Conservation (phyloP, 1,284 basidiomycete genomes). For the Ganoderma multipileum region DNA sequence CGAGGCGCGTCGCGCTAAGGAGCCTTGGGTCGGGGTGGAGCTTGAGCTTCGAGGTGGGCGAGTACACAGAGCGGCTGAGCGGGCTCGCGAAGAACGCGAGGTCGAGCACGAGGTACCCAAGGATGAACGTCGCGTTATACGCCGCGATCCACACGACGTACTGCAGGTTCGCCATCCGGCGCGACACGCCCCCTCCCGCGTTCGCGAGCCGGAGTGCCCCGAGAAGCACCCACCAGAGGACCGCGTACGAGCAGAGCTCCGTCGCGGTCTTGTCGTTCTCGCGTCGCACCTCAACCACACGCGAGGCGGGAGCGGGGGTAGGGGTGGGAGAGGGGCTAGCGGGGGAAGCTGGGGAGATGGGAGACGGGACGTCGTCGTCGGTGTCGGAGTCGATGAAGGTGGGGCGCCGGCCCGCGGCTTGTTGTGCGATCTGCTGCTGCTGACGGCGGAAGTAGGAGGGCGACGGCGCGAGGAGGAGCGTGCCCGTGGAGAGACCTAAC, state of each 20-base stretch:
- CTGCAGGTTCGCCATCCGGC: conserved; percentile 84
- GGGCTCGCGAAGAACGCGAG: conserved; percentile 66
- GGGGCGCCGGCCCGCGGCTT: conserved; percentile 21
- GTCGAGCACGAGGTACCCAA: conserved; percentile 84
- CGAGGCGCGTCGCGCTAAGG: conserved; percentile 23
- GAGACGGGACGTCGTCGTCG: conserved; percentile 26
- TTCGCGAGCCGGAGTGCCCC: conserved; percentile 48
- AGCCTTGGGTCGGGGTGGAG: conserved; percentile 37
- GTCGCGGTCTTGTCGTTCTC: conserved; percentile 76
- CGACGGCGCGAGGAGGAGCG: conserved; percentile 79
- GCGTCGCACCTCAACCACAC: conserved; percentile 39
- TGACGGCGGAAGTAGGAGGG: conserved; percentile 71
- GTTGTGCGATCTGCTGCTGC: conserved; percentile 29
- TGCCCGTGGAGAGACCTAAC: conserved; percentile 84
- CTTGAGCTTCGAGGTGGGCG: conserved; percentile 49
- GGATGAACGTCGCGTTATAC: conserved; percentile 88
- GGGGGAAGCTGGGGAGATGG: conserved; percentile 1
- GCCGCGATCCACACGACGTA: conserved; percentile 93
- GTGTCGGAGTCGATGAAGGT: conserved; percentile 33
- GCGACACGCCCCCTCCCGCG: conserved; percentile 66
- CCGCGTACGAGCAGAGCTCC: conserved; percentile 79
- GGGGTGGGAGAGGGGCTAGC: conserved; percentile 1
- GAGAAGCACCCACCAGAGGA: conserved; percentile 80
- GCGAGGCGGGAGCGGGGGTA: background rate
- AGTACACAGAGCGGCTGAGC: conserved; percentile 42